Evolutionary conservation across 163 green algal species (phyloP), one percentile per base, ranked within the genome.

Genomic region (Chlorella variabilis): DNA sequence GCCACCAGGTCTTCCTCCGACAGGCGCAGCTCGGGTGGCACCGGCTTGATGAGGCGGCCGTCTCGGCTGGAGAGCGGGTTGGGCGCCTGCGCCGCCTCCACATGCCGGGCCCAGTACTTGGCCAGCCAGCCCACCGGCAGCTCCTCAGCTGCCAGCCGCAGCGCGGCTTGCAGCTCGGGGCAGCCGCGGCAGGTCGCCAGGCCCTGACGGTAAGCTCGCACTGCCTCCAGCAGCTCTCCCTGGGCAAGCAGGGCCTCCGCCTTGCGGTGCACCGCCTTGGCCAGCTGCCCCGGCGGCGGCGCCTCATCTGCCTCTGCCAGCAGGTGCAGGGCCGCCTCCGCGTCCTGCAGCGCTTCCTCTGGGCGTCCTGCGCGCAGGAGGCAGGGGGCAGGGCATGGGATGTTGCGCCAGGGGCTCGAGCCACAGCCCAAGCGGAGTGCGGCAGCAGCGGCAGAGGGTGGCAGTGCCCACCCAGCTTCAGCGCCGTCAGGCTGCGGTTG

Each of bases 41-140:
- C 77, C 2, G 31, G 62, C 67, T 76, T 79, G 31, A 91, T 75
- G 4, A 84, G 78, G 41, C 54, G 78, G n/a, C 87, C 87, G 27
- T 91, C 87, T 0, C 87, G 73, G 2, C 33, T 63, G 58, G 84
- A 88, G 15, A 91, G 68, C n/a, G 54, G 73, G 59, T 83, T 71
- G 31, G 84, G 85, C 8, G 20, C 51, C 68, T 91, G 70, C 15
- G 74, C 86, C 17, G 45, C 45, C 42, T 67, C 61, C 11, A 91
- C 68, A 1, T 54, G 36, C 27, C 31, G 7, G 9, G 51, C 66
- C 87, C 87, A 91, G 73, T 85, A 80, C 42, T 62, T 39, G 13
- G 85, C 85, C 20, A 89, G 71, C 83, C 83, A 87, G 31, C 23
- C 31, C 41, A 62, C 21, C 7, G 77, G 67, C 48, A 89, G 48